Conservation (phyloP, 495 filamentous ascomycete genomes). For the Penicillium bialowiezense region DNA sequence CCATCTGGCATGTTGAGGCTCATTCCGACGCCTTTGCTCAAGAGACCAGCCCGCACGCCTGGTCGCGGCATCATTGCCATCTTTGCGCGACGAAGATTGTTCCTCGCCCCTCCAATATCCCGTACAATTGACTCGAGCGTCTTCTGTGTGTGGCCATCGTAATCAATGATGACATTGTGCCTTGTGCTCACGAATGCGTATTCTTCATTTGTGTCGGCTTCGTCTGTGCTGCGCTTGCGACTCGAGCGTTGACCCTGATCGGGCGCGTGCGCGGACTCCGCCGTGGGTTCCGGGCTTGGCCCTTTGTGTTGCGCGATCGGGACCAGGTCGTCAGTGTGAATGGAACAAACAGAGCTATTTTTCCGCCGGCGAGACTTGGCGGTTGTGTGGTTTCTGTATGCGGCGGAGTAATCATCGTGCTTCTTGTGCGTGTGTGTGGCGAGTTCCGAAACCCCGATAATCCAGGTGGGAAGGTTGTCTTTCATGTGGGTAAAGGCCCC, state of each 20-base stretch:
- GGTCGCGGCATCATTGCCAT: slow-evolving; percentile 29
- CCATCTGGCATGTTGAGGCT: slow-evolving; percentile 1
- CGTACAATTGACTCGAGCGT: slow-evolving; percentile 78
- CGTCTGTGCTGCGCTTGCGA: slow-evolving; percentile 28
- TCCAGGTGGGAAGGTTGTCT: slow-evolving; percentile 66
- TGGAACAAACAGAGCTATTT: slow-evolving; percentile 49
- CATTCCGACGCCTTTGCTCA: slow-evolving; percentile 12
- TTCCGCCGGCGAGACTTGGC: slow-evolving; percentile 31
- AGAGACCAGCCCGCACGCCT: slow-evolving; percentile 15
- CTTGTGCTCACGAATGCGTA: slow-evolving; percentile 63
- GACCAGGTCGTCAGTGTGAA: slow-evolving; percentile 36
- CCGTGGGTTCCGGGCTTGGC: slow-evolving; percentile 12
- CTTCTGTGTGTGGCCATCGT: slow-evolving; percentile 81
- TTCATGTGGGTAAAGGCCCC: slow-evolving; percentile 55
- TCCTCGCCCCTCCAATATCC: slow-evolving; percentile 73
- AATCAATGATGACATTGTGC: slow-evolving; percentile 82
- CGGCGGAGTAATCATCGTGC: slow-evolving; percentile 60
- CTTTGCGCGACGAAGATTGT: slow-evolving; percentile 78
- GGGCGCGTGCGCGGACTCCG: slow-evolving; percentile 9
- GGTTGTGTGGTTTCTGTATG: slow-evolving; percentile 31
- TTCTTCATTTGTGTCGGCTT: slow-evolving; percentile 33
- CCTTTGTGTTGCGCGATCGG: slow-evolving; percentile 18
- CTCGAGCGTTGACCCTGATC: slow-evolving; percentile 17
- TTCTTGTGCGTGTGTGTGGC: slow-evolving; percentile 64
- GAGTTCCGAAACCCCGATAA: slow-evolving; percentile 64